Evolutionary conservation across 768 basidiomycete species (phyloP), one percentile per base, ranked within the genome.

Genomic region (Russula sp.): DNA sequence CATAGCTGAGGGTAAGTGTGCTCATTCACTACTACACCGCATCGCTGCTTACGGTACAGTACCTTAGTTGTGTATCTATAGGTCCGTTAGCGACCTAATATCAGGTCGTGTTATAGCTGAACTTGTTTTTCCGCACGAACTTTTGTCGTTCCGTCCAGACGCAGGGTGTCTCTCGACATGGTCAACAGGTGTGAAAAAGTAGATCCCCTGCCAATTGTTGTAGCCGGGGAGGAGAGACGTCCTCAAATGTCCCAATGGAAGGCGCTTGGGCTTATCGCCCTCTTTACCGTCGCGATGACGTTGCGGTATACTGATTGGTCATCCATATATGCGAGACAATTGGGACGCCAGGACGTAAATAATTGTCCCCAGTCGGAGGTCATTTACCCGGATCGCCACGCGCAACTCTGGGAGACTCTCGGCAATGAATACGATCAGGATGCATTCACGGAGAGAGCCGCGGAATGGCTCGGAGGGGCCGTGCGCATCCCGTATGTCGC

Each of bases 401-500:
- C 55, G 7, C 67, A 62, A 6, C 58, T 78, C 50, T 77, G 77
- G 73, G 40, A 64, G 51, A 63, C 58, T 13, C 60, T 81, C 2
- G 69, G 71, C 8, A 57, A 65, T 7, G 51, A 68, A 9, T 76
- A 75, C 55, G 66, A 63, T 35, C 73, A 74, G 6, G 68, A 74
- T 9, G 65, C 20, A n/a, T 82, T 81, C 69, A 72, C 72, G 58
- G 47, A 37, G 22, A 70, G 69, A 37, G 75, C 75, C 0, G 69
- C 75, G 6, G 70, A 74, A 18, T 78, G 73, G 75, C 73, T 80
- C 39, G 72, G 71, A 16, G 75, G 75, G 35, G 75, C 79, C 8
- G 72, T 81, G 20, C 71, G 71, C 55, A 63, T 77, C 39, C 83
- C 65, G 73, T 75, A 66, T 66, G 73, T 75, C 35, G 20, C 47